Evolutionary conservation across 2,329 filamentous ascomycete genomes (phyloP), one percentile per base, ranked within the genome.

Genomic region (Alternaria triticimaculans): DNA sequence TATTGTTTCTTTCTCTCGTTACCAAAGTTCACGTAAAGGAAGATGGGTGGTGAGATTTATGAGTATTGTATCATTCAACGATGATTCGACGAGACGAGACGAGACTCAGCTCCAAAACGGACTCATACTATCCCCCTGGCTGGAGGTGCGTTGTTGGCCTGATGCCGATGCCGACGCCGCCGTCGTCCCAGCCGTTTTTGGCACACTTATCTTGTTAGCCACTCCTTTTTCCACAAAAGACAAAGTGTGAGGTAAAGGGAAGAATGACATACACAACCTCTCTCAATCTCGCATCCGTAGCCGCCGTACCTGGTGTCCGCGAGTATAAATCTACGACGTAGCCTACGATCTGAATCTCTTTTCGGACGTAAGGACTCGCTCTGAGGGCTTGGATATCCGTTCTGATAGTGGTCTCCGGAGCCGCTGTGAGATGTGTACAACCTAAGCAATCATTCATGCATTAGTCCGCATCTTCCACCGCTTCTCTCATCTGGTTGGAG

Each of bases 241-340:
- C 14, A 37, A 8, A 0, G 14, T n/a, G 7, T 0, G 33, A n/a
- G 14, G 33, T 0, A n/a, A 37, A 49, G 10, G 2, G 15, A 25
- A 25, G 5, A 26, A 41, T 3, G 6, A 69, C 72, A n/a, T 68
- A 74, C 72, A 53, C 67, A 4, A 76, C 66, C 55, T 74, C 72
- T 10, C 60, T 58, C 48, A 74, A 46, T 14, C 28, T 23, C 14
- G 28, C 48, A 3, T 30, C 48, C 2, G 64, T 58, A 5, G 62
- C 55, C 0, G 63, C 68, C 0, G n/a, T 33, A 25, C 48, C 48
- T 0, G 26, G n/a, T 10, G 26, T n/a, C n/a, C n/a, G 2, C 15
- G 26, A 11, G 0, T 23, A 21, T 12, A 58, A 26, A 50, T 76
- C 59, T 6, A 76, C 62, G 10, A 67, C 41, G 44, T 74, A 76